Evolutionary conservation across 148 eudicot genomes (phyloP), one percentile per base, ranked within the genome.

Genomic region (Dianthus caryophyllus): DNA sequence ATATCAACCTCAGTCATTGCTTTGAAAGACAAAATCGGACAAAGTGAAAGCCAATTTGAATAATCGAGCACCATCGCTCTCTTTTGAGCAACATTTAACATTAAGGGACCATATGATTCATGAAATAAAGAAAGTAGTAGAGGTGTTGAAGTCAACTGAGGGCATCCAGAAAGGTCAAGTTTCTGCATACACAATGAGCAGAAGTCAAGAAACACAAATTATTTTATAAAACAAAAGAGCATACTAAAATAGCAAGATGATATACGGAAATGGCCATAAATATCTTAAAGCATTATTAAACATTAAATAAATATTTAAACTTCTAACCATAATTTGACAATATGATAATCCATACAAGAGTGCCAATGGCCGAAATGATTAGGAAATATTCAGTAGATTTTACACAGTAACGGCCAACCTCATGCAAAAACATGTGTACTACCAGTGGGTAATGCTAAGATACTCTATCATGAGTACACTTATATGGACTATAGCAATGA

Each of bases 161-260:
- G 84, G 83, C 96, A 93, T 61, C 95, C 83, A 49, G 96, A 85
- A 71, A 93, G 82, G 70, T 93, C 97, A 65, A 93, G 71, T 79
- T 73, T 85, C 98, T 93, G 84, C 85, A 86, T 44, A 44, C 44
- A 74, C n/a, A 66, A 52, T 16, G 68, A 39, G 20, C 33, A 5
- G 20, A 29, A 71, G 64, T 74, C 49, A 61, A 48, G n/a, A 36
- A 51, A 26, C 12, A 64, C 14, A n/a, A 56, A 31, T 36, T 27
- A 39, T 47, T 9, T 13, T 51, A 44, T 60, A 75, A 18, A 60
- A 47, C 39, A 13, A 30, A 22, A 2, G n/a, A 38, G 17, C 13
- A 65, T 60, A 4, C 46, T 20, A 36, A 53, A n/a, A 7, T 17
- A 33, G 27, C 26, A 36, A 21, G 29, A 20, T 6, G 38, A 20